Conservation (phyloP, 164 flowering plant genomes). For the Dillenia turbinata region DNA sequence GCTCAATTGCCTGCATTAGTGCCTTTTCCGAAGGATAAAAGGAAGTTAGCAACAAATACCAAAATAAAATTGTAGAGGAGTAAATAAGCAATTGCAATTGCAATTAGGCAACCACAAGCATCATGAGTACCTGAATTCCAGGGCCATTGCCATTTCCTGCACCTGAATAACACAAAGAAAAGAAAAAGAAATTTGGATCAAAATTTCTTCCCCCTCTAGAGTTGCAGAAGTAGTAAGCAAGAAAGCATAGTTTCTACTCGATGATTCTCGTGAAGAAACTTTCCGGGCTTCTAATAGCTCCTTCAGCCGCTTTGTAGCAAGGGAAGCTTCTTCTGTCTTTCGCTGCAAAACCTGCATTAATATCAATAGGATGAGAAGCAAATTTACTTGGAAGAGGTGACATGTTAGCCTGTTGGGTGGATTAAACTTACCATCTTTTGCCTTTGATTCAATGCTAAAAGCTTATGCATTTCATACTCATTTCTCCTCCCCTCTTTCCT, state of each 20-base stretch:
- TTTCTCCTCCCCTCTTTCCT: constrained; percentile 98
- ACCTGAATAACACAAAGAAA: constrained; percentile 28
- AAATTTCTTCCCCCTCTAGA: too few species aligned
- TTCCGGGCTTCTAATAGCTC: constrained; percentile 87
- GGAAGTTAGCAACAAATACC: too few species aligned
- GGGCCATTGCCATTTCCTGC: constrained; percentile 56
- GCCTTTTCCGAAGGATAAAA: constrained; percentile 36
- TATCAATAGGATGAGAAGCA: constrained; percentile 1
- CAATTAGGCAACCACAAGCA: neutral
- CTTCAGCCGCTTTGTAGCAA: constrained; percentile 89
- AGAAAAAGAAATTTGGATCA: neutral
- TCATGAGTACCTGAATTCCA: constrained; percentile 69
- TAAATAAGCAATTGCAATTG: constrained; percentile 6
- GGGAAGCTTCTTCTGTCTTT: constrained; percentile 94
- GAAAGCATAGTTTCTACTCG: constrained; percentile 23
- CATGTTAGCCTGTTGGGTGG: neutral
- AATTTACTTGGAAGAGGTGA: neutral
- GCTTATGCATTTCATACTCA: constrained; percentile 98
- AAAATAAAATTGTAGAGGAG: neutral
- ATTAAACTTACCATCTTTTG: constrained; percentile 75
- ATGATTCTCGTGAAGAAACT: constrained; percentile 65
- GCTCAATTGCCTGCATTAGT: constrained; percentile 80
- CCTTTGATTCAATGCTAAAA: constrained; percentile 87
- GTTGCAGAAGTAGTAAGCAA: too few species aligned
- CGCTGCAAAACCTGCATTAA: constrained; percentile 79